Conservation (phyloP, 179 eudicot species). For the Patellifolia procumbens region DNA sequence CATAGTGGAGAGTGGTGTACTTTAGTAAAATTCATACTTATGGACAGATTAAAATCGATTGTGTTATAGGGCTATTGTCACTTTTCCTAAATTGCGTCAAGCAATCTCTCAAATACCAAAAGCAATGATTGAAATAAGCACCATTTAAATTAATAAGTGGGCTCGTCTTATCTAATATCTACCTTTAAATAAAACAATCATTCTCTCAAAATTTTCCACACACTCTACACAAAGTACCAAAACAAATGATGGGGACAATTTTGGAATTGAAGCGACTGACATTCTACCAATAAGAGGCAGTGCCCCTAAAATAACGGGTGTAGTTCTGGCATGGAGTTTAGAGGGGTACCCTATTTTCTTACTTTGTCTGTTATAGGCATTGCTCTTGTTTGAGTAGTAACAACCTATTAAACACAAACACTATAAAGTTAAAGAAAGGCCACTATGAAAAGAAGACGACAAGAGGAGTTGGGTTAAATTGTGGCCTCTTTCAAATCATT, state of each 20-base stretch:
- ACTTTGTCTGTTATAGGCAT: constrained; percentile 23
- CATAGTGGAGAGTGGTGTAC: constrained; percentile 15
- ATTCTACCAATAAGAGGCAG: constrained; percentile 43
- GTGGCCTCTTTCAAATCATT: not conserved
- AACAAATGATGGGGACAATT: constrained; percentile 33
- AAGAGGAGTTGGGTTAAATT: constrained; percentile 6
- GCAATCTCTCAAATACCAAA: constrained; percentile 31
- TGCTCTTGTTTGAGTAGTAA: constrained; percentile 15
- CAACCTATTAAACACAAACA: constrained; percentile 20
- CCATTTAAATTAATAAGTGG: constrained; percentile 28
- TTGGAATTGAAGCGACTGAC: constrained; percentile 34
- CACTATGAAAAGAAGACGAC: constrained; percentile 13
- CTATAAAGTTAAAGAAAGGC: constrained; percentile 24
- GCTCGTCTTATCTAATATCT: constrained; percentile 51
- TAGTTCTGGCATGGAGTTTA: constrained; percentile 37
- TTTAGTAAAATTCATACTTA: not conserved
- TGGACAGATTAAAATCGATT: constrained; percentile 6
- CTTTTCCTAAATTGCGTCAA: constrained; percentile 30
- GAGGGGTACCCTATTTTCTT: constrained; percentile 33
- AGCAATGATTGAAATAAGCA: constrained; percentile 47
- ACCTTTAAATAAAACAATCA: not conserved
- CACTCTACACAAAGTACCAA: constrained; percentile 25
- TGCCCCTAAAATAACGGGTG: constrained; percentile 49
- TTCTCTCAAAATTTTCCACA: constrained; percentile 19
- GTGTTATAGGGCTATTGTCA: constrained; percentile 4